Evolutionary conservation across 2,329 filamentous ascomycete genomes (phyloP), one percentile per base, ranked within the genome.

Genomic region (Ascochyta lentis): DNA sequence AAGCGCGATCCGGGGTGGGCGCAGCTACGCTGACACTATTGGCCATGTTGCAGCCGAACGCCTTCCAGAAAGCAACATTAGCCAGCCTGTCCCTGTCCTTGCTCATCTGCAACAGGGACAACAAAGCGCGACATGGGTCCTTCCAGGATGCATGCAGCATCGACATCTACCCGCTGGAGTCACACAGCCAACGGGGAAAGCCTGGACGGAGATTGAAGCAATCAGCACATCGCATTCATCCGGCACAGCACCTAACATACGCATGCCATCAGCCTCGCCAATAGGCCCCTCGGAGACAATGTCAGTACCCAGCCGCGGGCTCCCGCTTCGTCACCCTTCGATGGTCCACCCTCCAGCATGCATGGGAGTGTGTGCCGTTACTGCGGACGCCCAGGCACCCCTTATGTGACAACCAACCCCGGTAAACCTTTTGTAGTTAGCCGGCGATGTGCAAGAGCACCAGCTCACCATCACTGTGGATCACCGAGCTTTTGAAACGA

Each of bases 1-100:
- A 69, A 68, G 69, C 67, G 65, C 68, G 65, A 72, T 73, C 69
- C 67, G 66, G 68, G 66, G 67, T 62, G 64, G 65, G 56, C 61
- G 60, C 57, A 54, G 56, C 37, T 56, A 23, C 56, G 55, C 29
- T 4, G 37, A 46, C 31, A 23, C 56, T 24, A 71, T 72, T 70
- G 64, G 68, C 55, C 56, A 47, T 19, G 24, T 31, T 29, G 45
- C 50, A 66, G 57, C 63, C 65, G 64, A 73, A 58, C 64, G 66
- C 63, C 67, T 73, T 73, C 68, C 70, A 72, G 70, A 72, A 71
- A 70, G 64, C 68, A 63, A 61, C 59, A 49, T 64, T 54, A 43
- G 49, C 65, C 54, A 60, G 51, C 52, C 38, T 39, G 26, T 24
- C 67, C 65, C 60, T 68, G 67, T 54, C 26, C 49, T 45, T 48